Evolutionary conservation across 345 rosid species (phyloP), one percentile per base, ranked within the genome.

Genomic region (Aegle marmelos): DNA sequence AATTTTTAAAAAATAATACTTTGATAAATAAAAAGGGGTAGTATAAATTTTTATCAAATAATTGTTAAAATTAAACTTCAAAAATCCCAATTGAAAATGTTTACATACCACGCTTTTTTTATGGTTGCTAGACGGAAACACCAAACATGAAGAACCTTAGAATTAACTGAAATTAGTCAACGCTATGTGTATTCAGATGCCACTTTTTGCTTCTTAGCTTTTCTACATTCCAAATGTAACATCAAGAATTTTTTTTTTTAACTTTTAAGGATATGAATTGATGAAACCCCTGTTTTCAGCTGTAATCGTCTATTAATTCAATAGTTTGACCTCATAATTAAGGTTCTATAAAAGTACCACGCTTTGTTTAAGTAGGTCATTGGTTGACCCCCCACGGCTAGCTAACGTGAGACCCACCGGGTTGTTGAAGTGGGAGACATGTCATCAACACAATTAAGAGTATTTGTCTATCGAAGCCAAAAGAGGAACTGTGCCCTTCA

Each of bases 381-480:
- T 64, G 39, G 68, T 64, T 64, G 68, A 33, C 41, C 39, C 24
- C 11, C 14, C 68, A 63, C 4, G 66, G 54, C 30, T 56, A 75
- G 80, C 72, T 37, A 76, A 39, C 73, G 72, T 45, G 79, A 72
- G 88, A 83, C 86, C 88, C 87, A 83, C 82, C 56, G 62, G 79
- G 86, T 78, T 79, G 85, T 77, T 82, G 77, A 60, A 71, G 85
- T 82, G 86, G 90, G 89, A 78, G 83, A 83, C 92, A 84, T 71
- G 82, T 73, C 74, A 82, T 76, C 68, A 73, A 76, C 72, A 78
- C 80, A 76, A 77, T 66, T 48, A 50, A 82, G 33, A 9, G 16
- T 21, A 33, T 33, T 25, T 61, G 69, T 28, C 37, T 39, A 75
- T 34, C 74, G 59, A 76, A 72, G 72, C 58, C 62, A 36, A 57